Percentiles rank a stretch among this genome's conserved stretches.
Conservation (phyloP, 108 stramenopile genomes). For the Skeletonema grethae region DNA sequence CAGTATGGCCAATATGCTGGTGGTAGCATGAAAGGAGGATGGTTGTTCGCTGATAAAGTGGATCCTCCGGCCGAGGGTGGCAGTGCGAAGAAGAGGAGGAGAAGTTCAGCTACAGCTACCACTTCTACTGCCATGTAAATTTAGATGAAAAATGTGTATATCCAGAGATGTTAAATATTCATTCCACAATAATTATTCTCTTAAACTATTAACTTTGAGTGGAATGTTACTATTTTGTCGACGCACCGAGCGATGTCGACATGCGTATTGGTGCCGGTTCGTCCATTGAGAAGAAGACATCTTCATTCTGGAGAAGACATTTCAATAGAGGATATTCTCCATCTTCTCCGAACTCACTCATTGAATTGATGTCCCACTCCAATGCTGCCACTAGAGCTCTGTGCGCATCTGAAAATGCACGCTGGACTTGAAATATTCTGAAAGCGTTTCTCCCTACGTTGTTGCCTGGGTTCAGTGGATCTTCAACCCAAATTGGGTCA, state of each 20-base stretch:
- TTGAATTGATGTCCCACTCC: conserved; percentile 81
- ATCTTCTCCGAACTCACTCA: conserved; percentile 54
- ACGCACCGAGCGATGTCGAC: background rate
- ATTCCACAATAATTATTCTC: background rate
- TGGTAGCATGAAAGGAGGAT: conserved; percentile 32
- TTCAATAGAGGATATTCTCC: conserved; percentile 76
- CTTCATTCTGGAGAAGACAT: conserved; percentile 81
- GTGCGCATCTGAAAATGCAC: conserved; percentile 89
- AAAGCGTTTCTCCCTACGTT: conserved; percentile 95
- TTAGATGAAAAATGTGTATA: background rate
- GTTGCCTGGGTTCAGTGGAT: conserved; percentile 86
- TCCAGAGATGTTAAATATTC: background rate
- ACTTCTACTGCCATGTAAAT: conserved; percentile 14
- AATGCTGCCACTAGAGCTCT: conserved; percentile 78
- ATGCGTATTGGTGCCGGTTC: conserved; percentile 24
- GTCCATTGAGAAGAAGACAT: conserved; percentile 66
- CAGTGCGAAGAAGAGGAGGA: conserved; percentile 14
- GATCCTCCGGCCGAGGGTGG: conserved; percentile 5
- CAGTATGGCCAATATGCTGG: background rate
- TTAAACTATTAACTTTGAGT: conserved; percentile 3
- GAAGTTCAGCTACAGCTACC: background rate
- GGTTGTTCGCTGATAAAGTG: conserved; percentile 40
- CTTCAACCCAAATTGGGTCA: conserved; percentile 95
- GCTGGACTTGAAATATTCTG: conserved; percentile 86
- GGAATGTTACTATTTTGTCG: background rate